Base-by-base conservation (phyloP, 176 grass and related monocot genomes). In the Eleusine indica region DNA sequence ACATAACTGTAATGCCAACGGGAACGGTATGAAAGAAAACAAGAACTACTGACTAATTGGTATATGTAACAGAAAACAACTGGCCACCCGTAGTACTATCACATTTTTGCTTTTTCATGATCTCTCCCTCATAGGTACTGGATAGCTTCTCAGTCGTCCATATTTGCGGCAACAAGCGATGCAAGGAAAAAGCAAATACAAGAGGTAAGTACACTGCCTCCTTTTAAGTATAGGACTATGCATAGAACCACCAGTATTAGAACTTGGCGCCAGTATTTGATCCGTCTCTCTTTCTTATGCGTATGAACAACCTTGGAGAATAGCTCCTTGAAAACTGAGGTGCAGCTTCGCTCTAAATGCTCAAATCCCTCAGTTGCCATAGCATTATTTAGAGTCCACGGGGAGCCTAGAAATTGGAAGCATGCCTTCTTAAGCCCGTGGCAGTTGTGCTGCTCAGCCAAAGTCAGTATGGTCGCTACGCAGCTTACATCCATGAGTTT, bases 361-460 rank as follows among this genome's bases (percentile, higher is more conserved):
- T 40, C 83, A 19, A 85, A 85, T n/a, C 63, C 73, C 28, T 85
- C 73, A 3, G 19, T 60, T 19, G 49, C 19, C 42, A 11, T 43
- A 3, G 77, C 65, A 1, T 38, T 30, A 5, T 30, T 68, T 21
- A 89, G 40, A 16, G 68, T 89, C 52, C 39, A 40, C 11, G 87
- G 71, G 37, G 40, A 77, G 17, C 62, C 43, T 32, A 91, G 37
- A 16, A 87, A 88, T 4, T 42, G 38, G 17, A 91, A 78, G 74
- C 81, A 88, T 0, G 74, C 73, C 5, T 73, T 25, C 71, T 88
- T 84, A 3, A 88, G 85, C 43, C 83, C 42, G 4, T 1, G 21
- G 66, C 76, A 85, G 52, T 35, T 2, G 73, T 91, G 89, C 28
- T 91, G 85, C 15, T 75, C 81, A 35, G 85, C 70, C 6, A 91